Evolutionary conservation across 768 basidiomycete species (phyloP).

Genomic region (Tremella yokohamensis): DNA sequence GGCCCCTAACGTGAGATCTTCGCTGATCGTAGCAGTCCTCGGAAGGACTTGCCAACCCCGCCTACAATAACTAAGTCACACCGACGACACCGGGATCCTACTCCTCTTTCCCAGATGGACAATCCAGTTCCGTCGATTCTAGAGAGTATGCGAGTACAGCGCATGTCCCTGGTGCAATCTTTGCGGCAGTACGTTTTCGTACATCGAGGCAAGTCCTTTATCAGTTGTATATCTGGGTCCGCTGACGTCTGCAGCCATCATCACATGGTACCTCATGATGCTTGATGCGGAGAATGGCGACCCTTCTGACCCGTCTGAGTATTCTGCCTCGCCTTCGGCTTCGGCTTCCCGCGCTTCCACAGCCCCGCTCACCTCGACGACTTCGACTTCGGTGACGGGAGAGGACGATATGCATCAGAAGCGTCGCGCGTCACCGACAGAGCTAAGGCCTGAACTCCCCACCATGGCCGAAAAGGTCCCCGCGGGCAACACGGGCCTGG

Average conservation of each 20-base stretch:
- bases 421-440: conserved; percentile 42
- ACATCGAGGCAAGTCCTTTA: conserved; percentile 59
- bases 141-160: conserved; percentile 90
- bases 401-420: conserved; percentile 44
- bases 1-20: neutral
- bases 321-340: conserved; percentile 3
- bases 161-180: conserved; percentile 95
- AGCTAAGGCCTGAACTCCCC: conserved; percentile 19
- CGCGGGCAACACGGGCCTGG: conserved; percentile 16
- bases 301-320: neutral
- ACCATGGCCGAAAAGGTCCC: neutral
- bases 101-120: conserved; percentile 60
- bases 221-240: neutral
- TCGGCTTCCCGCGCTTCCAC: conserved; percentile 1
- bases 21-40: neutral
- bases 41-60: conserved; percentile 52
- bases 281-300: conserved; percentile 37
- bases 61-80: conserved; percentile 52
- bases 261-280: conserved; percentile 42
- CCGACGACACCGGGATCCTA: conserved; percentile 49
- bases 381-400: conserved; percentile 6
- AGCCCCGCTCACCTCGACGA: neutral
- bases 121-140: conserved; percentile 78
- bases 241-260: conserved; percentile 33
- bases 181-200: conserved; percentile 91